Evolutionary conservation across 2,329 filamentous ascomycete species (phyloP).

Genomic region (Nemania abortiva): DNA sequence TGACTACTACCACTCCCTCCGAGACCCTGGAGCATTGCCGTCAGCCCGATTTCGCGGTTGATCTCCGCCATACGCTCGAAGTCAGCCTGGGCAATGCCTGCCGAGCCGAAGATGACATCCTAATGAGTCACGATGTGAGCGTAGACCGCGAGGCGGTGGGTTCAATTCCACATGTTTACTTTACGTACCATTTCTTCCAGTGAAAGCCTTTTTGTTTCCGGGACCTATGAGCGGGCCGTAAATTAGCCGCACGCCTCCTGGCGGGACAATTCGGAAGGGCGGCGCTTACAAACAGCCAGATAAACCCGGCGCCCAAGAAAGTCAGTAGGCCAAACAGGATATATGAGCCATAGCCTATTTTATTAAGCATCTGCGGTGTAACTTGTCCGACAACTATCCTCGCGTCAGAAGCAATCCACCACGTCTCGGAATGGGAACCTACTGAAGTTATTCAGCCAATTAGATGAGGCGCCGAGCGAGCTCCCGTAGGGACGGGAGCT

Average conservation of each 20-base stretch:
- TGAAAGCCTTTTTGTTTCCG: slow-evolving; percentile 72
- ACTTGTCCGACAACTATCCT: slow-evolving; percentile 73
- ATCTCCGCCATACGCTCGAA: slow-evolving; percentile 79
- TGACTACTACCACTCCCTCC: slow-evolving; percentile 41
- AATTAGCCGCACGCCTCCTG: background rate
- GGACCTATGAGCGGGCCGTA: slow-evolving; percentile 47
- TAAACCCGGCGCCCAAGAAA: slow-evolving; percentile 69
- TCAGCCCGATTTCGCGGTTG: slow-evolving; percentile 75
- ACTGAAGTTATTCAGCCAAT: slow-evolving; percentile 70
- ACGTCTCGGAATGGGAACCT: slow-evolving; percentile 18
- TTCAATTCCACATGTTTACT: background rate
- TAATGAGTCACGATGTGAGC: slow-evolving; percentile 41
- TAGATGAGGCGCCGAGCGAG: slow-evolving; percentile 73
- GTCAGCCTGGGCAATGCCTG: slow-evolving; percentile 75
- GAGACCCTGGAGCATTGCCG: slow-evolving; percentile 53
- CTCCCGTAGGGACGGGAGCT: slow-evolving; percentile 78
- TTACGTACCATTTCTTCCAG: slow-evolving; percentile 71
- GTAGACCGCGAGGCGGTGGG: too few relatives aligned
- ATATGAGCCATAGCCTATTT: slow-evolving; percentile 77
- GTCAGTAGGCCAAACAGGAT: slow-evolving; percentile 77
- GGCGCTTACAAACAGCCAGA: slow-evolving; percentile 69
- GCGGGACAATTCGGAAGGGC: background rate
- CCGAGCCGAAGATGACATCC: slow-evolving; percentile 75
- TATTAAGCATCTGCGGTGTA: slow-evolving; percentile 74
- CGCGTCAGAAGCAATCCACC: slow-evolving; percentile 41